Base-by-base conservation (phyloP, 2,329 filamentous ascomycete species). In the Septoria linicola region DNA sequence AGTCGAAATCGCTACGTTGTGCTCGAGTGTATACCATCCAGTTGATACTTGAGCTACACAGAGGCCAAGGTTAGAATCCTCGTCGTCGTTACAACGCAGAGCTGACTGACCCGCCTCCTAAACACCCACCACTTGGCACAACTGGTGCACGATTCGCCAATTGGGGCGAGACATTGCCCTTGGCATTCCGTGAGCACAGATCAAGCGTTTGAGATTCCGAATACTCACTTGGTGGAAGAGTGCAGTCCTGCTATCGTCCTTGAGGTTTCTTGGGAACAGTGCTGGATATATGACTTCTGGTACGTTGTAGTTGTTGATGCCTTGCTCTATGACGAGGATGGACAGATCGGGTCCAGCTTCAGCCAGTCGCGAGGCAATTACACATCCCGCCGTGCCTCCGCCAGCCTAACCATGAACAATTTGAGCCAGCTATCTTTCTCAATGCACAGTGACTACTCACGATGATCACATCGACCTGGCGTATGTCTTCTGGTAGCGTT, bases 71-170 rank as follows among this genome's bases (percentile, higher is more conserved):
- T 51, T 5, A 19, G 13, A 2, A 39, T 14, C 10, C 27, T 16
- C n/a, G 10, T 30, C 7, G 10, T 49, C 27, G 10, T 21, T 10
- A 21, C 31, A n/a, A n/a, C 1, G 13, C 13, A n/a, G 3, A 11
- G 13, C n/a, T 11, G 7, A 34, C 41, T 62, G 65, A 7, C 44
- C 82, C 82, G 4, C 84, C 85, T 16, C 85, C 85, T 0, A 88
- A 72, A 1, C 80, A 76, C 16, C 75, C 73, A 34, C 73, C 73
- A 4, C 62, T 68, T 5, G 71, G 70, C 4, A 75, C 70, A 20
- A 74, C 67, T 2, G 67, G 68, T 49, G 73, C 71, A 20, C 77
- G 68, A 20, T 72, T 70, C 41, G 70, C 73, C 5, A 81, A 69
- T 16, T 76, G 61, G 20, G 72, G 64, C 1, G 72, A 72, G 19